These are phyloP conservation scores for Leccinum subrobustum DNA, from an alignment of 1,284 basidiomycete species.

Conservation along the genomic window DNA sequence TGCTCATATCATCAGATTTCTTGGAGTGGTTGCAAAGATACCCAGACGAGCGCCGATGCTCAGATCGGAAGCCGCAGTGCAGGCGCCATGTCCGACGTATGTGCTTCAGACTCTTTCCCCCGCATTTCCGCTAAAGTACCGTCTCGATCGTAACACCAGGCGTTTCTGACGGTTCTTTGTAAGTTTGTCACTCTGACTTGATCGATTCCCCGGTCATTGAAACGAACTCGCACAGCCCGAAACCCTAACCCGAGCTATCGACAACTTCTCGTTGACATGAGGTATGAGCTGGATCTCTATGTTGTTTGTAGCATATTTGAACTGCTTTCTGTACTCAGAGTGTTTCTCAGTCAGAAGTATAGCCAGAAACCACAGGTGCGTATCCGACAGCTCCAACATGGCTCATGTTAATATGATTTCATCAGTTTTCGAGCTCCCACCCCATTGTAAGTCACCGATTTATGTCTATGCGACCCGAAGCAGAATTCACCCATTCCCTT, in stretches of 20 bases:
- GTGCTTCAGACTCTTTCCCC: slow-evolving; percentile 23
- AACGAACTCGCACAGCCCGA: slow-evolving; percentile 38
- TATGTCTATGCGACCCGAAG: background rate
- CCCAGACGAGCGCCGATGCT: slow-evolving; percentile 91
- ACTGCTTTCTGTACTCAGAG: slow-evolving; percentile 33
- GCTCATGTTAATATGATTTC: slow-evolving; percentile 2
- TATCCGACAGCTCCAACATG: slow-evolving; percentile 7
- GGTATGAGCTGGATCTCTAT: slow-evolving; percentile 36
- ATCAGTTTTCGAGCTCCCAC: slow-evolving; percentile 70
- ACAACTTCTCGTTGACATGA: slow-evolving; percentile 71
- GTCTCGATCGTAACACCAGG: slow-evolving; percentile 45
- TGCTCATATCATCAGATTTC: slow-evolving; percentile 48
- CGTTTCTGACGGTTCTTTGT: slow-evolving; percentile 70
- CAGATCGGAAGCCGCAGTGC: slow-evolving; percentile 79
- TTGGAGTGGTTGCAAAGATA: slow-evolving; percentile 91
- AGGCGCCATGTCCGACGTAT: slow-evolving; percentile 83
- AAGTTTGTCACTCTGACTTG: slow-evolving; percentile 18
- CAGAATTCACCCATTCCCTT: background rate
- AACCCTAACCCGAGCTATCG: slow-evolving; percentile 80
- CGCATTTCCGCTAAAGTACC: background rate
- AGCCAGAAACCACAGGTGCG: slow-evolving; percentile 81
- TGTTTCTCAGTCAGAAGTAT: slow-evolving; percentile 65
- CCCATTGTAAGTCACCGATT: slow-evolving; percentile 59
- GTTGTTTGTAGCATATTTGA: background rate
- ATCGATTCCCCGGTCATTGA: slow-evolving; percentile 9